These are phyloP conservation scores for Tolypocladium ovalisporum DNA, from an alignment of 2,329 filamentous ascomycete species.

Conservation along the genomic window DNA sequence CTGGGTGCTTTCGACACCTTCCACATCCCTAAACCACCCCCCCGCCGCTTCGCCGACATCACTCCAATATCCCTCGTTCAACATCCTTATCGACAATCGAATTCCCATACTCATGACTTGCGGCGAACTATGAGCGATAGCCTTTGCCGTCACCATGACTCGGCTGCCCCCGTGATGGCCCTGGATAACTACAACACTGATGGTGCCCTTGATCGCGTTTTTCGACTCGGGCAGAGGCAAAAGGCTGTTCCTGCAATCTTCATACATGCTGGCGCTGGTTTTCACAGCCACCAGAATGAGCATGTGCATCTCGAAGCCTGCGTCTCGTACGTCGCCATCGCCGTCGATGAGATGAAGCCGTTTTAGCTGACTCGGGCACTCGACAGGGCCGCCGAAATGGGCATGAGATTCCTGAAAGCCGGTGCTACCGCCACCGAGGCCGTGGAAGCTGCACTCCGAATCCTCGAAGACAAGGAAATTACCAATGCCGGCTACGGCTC, in stretches of 20 bases:
- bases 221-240: slow-evolving; percentile 21
- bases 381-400: slow-evolving; percentile 66
- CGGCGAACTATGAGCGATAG: slow-evolving; percentile 17
- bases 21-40: slow-evolving; percentile 1
- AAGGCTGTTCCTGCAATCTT: slow-evolving; percentile 63
- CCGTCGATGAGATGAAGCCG: too few relatives aligned
- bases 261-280: slow-evolving; percentile 90
- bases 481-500: slow-evolving; percentile 96
- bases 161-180: slow-evolving; percentile 30
- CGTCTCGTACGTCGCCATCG: slow-evolving; percentile 55
- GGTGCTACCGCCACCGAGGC: slow-evolving; percentile 79
- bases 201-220: slow-evolving; percentile 28
- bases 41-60: background rate
- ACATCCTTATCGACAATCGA: slow-evolving; percentile 3
- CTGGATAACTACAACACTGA: slow-evolving; percentile 33
- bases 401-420: slow-evolving; percentile 68
- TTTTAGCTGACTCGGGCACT: background rate
- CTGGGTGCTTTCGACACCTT: background rate
- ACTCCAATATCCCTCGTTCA: background rate
- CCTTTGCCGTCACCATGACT: slow-evolving; percentile 12
- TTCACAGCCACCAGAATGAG: slow-evolving; percentile 83
- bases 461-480: slow-evolving; percentile 87
- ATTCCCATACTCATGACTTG: slow-evolving; percentile 10
- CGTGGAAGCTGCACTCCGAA: slow-evolving; percentile 76
- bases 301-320: slow-evolving; percentile 75